Base-by-base conservation (phyloP, 2,329 filamentous ascomycete genomes). In the Penicillium hordei region DNA sequence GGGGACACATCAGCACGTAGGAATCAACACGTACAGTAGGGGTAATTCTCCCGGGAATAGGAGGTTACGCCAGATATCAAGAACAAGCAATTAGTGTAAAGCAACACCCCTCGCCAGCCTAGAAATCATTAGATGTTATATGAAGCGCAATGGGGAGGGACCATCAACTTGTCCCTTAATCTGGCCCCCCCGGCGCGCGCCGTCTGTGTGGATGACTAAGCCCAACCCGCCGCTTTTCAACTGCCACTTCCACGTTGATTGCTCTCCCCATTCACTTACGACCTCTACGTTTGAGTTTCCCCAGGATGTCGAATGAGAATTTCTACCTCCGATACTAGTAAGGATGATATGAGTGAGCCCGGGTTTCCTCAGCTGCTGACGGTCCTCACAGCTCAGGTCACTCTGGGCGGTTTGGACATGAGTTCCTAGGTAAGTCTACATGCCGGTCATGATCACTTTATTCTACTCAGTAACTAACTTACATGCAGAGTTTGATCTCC, bases 251-350 rank as follows among this genome's bases (percentile, higher is more conserved):
- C 33, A 52, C 48, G 49, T 53, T 49, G 55, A 57, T 44, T 51
- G 44, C 44, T 34, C 10, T 52, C 27, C 9, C 9, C 46, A 55
- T 21, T 43, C 42, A 44, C 29, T 19, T 13, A 43, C 40, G 21
- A 42, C 23, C 17, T 19, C 29, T 19, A 51, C n/a, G 15, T 51
- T 44, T 51, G 46, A 51, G 36, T n/a, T 49, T 42, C 31, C 45
- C 56, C 60, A 67, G 70, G 59, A 92, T 89, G 83, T 81, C 89
- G 67, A 81, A 82, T 68, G 93, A 97, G 69, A 88, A 89, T 8
- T 97, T 99, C 75, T 99, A 99, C 72, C 80, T 99, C 66, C 88
- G 94, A 70, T 99, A 99, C 83, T 99, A 99, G 93, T 97, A 86
- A 75, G 89, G 36, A 65, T 54, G 48, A 58, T 57, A 55, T 60